phyloP scores from a whole-genome alignment of 257 asterid species.

The Avicennia marina region DNA sequence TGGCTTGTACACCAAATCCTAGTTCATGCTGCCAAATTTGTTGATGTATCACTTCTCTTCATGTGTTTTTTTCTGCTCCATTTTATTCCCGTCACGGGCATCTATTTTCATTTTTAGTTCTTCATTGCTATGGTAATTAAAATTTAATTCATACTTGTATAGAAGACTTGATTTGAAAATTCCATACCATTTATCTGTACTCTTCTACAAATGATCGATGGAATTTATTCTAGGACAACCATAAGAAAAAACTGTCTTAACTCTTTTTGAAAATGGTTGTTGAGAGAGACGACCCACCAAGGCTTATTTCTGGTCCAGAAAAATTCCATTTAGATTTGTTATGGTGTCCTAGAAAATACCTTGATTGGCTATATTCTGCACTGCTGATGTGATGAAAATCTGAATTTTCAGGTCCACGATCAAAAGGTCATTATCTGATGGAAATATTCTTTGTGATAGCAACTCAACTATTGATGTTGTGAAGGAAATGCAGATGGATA shows the following conservation, averaged over 20 bases:
- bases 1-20: conserved; percentile 1
- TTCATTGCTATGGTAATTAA: background rate
- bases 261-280: conserved; percentile 7
- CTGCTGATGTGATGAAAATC: conserved; percentile 12
- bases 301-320: background rate
- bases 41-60: background rate
- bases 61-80: no score
- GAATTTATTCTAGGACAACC: background rate
- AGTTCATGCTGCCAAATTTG: background rate
- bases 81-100: no score
- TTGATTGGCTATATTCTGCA: conserved; percentile 25
- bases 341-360: background rate
- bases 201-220: background rate
- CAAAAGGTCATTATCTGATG: conserved; percentile 87
- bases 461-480: conserved; percentile 49
- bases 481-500: conserved; percentile 32
- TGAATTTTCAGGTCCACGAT: conserved; percentile 51
- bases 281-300: background rate
- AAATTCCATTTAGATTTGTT: background rate
- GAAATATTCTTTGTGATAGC: conserved; percentile 56
- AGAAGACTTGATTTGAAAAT: background rate
- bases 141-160: background rate
- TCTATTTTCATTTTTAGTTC: background rate
- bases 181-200: background rate
- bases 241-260: background rate